Evolutionary conservation across 129 eudicot species (phyloP).

Genomic region (Helianthus tuberosus): DNA sequence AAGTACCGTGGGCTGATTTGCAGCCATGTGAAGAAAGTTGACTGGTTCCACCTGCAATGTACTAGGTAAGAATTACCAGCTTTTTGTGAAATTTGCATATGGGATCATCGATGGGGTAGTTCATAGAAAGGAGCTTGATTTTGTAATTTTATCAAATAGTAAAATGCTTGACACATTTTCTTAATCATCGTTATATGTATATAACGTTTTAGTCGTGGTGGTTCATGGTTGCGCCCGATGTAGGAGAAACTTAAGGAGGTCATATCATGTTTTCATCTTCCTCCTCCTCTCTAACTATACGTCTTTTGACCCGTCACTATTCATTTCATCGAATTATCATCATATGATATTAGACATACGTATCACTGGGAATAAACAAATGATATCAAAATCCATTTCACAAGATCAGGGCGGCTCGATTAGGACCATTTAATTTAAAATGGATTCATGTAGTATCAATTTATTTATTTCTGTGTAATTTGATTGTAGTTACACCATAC

Average conservation of each 20-base stretch:
- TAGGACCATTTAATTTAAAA: no score
- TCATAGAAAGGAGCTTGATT: background rate
- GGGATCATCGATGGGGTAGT: no score
- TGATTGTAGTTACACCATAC: background rate
- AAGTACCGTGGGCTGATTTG: background rate
- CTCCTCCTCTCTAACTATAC: background rate
- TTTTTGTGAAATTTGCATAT: background rate
- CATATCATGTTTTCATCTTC: background rate
- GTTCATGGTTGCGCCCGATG: background rate
- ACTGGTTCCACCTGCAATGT: conserved; percentile 17
- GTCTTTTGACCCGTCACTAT: background rate
- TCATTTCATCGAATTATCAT: no score
- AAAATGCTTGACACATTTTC: background rate
- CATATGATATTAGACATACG: background rate
- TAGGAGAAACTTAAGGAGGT: background rate
- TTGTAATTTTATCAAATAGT: background rate
- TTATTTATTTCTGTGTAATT: background rate
- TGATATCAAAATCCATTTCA: background rate
- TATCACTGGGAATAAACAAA: background rate
- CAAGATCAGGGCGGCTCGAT: no score
- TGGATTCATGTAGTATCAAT: no score
- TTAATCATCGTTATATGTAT: background rate
- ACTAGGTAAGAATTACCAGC: conserved; percentile 20
- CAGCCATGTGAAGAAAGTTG: conserved; percentile 26
- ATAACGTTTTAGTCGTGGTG: background rate